Evolutionary conservation across 495 filamentous ascomycete genomes (phyloP).

Genomic region (Neurospora sp.): DNA sequence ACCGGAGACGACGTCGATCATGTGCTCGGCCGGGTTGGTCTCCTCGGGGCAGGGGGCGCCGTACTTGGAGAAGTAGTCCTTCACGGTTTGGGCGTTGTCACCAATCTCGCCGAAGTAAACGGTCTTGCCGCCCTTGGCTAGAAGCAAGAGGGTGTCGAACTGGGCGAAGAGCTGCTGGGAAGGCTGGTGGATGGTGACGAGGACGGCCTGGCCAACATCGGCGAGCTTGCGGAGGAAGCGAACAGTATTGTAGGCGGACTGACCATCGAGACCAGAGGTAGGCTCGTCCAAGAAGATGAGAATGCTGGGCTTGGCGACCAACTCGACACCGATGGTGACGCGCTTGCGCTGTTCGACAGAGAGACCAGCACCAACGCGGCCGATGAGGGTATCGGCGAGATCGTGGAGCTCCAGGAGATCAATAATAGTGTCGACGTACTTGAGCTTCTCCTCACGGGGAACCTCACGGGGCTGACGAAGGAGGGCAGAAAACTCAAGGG

Average conservation of each 20-base stretch:
- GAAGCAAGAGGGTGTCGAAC: constrained; percentile 61
- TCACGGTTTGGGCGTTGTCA: constrained; percentile 27
- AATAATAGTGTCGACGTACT: constrained; percentile 82
- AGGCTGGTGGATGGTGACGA: constrained; percentile 72
- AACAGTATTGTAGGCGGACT: constrained; percentile 72
- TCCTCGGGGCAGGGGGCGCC: constrained; percentile 55
- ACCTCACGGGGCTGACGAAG: constrained; percentile 63
- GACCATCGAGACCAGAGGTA: constrained; percentile 77
- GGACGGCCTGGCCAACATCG: constrained; percentile 59
- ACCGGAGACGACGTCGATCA: constrained; percentile 75
- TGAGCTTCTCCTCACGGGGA: constrained; percentile 59
- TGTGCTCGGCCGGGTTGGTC: constrained; percentile 72
- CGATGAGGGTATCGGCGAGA: constrained; percentile 73
- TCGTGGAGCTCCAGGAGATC: constrained; percentile 71
- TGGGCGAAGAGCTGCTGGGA: constrained; percentile 60
- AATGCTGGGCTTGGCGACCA: constrained; percentile 76
- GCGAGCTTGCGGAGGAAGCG: constrained; percentile 77
- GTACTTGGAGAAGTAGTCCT: constrained; percentile 46
- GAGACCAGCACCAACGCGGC: constrained; percentile 54
- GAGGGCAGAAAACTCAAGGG: constrained; percentile 66
- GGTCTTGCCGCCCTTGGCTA: constrained; percentile 55
- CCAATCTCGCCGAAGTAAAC: constrained; percentile 58
- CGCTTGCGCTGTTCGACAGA: constrained; percentile 46
- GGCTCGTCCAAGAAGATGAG: constrained; percentile 73
- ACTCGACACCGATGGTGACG: constrained; percentile 85